Evolutionary conservation across 331 rosid species (phyloP), one percentile per base, ranked within the genome.

Genomic region (Saraca asoca): DNA sequence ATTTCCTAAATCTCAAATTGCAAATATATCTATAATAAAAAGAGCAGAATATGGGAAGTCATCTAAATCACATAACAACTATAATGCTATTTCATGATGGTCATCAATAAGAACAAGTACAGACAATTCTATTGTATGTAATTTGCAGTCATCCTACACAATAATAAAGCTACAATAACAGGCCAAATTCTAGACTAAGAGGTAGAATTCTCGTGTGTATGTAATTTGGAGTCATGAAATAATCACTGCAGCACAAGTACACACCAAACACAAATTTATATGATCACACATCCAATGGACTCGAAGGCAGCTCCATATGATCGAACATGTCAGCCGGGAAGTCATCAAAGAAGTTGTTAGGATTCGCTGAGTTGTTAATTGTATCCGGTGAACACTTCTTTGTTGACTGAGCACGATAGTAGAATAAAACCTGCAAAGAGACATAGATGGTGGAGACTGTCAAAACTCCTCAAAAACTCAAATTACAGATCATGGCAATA

Each of bases 301-400:
- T 71, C 17, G 76, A 42, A 55, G 79, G 82, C 31, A 80, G 74
- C 17, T 85, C 86, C 38, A 83, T 50, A 3, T 78, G 70, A 74
- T 88, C 93, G 48, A 83, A 88, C 84, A 88, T 81, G 69, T 87
- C 85, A 0, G 43, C 71, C 0, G 97, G 95, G 46, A 87, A 85
- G 82, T 87, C 96, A 63, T 85, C 92, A 5, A 90, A 90, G 77
- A 85, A 76, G 64, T 69, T 53, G 19, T 75, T 83, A 0, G 79
- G 69, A 64, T 55, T 69, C 11, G 66, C 55, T 16, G 66, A 58
- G 34, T 24, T 34, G n/a, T 57, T 79, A 20, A 68, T 34, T 15
- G 42, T 45, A 17, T 62, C 76, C 74, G n/a, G n/a, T n/a, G n/a
- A n/a, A n/a, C n/a, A n/a, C n/a, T n/a, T n/a, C n/a, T n/a, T n/a